Evolutionary conservation across 139 green algal species (phyloP), one percentile per base, ranked within the genome.

Genomic region (Chlorella sp.): DNA sequence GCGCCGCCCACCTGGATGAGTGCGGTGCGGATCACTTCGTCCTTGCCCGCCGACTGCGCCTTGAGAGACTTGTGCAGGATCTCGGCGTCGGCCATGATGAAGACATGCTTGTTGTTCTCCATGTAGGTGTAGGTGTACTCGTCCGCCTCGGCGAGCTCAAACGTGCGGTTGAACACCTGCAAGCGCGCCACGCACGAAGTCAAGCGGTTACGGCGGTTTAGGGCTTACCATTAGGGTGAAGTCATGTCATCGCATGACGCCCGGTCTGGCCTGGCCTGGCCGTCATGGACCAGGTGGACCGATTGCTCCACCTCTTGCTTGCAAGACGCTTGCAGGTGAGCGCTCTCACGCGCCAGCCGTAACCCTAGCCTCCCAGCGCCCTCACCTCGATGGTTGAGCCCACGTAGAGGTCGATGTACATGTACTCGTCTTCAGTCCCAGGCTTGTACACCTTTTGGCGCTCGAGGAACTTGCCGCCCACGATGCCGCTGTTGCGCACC

Each of bases 401-500:
- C 35, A 95, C 85, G 64, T 87, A 92, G 70, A 97, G 62, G 85
- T 97, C 93, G 36, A 80, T 70, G 82, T 92, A 92, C 3, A 80
- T 91, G 74, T 90, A 91, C 32, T 85, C 81, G 59, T 88, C 85
- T 74, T 90, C 82, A 50, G 51, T 80, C 35, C 24, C 26, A 2
- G 66, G 66, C 35, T 71, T 71, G 35, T 62, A 71, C 14, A 71
- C 78, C 36, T 78, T 81, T 42, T 74, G 72, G 6, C 92, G 81
- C 88, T 97, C 92, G 62, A 98, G 82, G 82, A 95, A 97, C 82
- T 95, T 96, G 72, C 94, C 93, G 27, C 93, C 92, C 10, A 86
- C 69, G 35, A 97, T 88, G 75, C 92, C 92, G 2, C 64, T 87
- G 84, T 97, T 97, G 49, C 82, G 82, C 32, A 88, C 36, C 1